Evolutionary conservation across 768 basidiomycete genomes (phyloP).

Genomic region (Crassisporium funariophilum): DNA sequence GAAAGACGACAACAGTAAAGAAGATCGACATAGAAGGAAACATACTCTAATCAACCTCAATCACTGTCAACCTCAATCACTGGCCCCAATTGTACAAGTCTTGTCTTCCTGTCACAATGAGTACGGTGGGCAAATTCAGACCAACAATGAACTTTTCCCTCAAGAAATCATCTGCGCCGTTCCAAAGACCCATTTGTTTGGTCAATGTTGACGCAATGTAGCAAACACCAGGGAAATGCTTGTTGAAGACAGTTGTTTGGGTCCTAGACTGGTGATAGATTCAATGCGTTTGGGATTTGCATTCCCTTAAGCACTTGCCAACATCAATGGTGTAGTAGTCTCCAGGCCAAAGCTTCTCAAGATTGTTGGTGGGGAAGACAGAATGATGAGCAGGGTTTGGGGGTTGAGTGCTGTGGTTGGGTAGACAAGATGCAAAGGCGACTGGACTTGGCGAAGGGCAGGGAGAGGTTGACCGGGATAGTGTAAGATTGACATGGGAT

Average conservation of each 20-base stretch:
- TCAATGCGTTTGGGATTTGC: neutral
- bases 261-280: neutral
- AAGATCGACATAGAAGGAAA: neutral
- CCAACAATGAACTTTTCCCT: neutral
- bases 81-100: neutral
- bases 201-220: neutral
- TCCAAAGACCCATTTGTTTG: neutral
- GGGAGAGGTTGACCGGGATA: too few relatives aligned
- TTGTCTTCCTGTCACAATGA: neutral
- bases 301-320: neutral
- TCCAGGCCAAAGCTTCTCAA: neutral
- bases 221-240: neutral
- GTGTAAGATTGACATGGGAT: neutral
- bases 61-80: neutral
- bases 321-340: neutral
- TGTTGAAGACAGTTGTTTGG: neutral
- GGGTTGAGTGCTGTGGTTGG: neutral
- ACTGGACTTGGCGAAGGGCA: neutral
- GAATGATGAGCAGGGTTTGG: neutral
- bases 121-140: neutral
- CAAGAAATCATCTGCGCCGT: neutral
- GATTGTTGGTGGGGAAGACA: neutral
- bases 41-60: neutral
- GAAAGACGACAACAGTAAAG: neutral
- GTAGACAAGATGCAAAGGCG: neutral